Evolutionary conservation across 208 protist genomes (phyloP).

Genomic region (Crithidia expoeki): DNA sequence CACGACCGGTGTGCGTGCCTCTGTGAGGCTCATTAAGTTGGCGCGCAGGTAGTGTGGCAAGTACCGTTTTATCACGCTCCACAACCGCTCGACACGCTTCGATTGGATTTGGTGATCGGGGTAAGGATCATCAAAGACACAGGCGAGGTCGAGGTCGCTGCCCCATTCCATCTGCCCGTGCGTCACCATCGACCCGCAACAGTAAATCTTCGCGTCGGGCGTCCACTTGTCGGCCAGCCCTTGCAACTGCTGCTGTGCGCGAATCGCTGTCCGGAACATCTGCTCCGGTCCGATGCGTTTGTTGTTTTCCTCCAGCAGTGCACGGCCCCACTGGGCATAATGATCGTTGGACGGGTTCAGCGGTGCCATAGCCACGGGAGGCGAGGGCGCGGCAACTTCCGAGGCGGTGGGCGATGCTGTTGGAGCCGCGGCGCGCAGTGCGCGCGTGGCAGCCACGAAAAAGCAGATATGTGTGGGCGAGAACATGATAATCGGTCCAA

Average conservation of each 20-base stretch:
- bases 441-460: constrained; percentile 23
- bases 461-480: constrained; percentile 15
- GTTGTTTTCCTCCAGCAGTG: constrained; percentile 77
- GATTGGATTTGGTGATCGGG: constrained; percentile 77
- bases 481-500: constrained; percentile 5
- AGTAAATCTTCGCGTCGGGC: constrained; percentile 90
- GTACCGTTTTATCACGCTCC: constrained; percentile 88
- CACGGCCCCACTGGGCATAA: constrained; percentile 79
- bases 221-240: constrained; percentile 88
- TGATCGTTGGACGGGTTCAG: constrained; percentile 65
- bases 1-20: constrained; percentile 87
- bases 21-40: constrained; percentile 72
- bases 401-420: neutral
- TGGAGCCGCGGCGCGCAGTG: neutral
- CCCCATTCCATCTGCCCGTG: constrained; percentile 92
- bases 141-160: constrained; percentile 90
- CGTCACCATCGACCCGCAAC: constrained; percentile 86
- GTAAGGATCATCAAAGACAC: constrained; percentile 90
- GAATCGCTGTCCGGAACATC: constrained; percentile 86
- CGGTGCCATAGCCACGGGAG: constrained; percentile 20
- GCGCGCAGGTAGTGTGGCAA: constrained; percentile 83
- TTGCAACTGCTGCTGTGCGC: constrained; percentile 83
- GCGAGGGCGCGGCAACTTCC: neutral
- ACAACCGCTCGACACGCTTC: constrained; percentile 87
- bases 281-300: constrained; percentile 83